A percentile compares a stretch with the other conserved stretches of the same genome.
Evolutionary conservation across 106 monocot genomes (phyloP).

Genomic region (Dendrobium catenatum): DNA sequence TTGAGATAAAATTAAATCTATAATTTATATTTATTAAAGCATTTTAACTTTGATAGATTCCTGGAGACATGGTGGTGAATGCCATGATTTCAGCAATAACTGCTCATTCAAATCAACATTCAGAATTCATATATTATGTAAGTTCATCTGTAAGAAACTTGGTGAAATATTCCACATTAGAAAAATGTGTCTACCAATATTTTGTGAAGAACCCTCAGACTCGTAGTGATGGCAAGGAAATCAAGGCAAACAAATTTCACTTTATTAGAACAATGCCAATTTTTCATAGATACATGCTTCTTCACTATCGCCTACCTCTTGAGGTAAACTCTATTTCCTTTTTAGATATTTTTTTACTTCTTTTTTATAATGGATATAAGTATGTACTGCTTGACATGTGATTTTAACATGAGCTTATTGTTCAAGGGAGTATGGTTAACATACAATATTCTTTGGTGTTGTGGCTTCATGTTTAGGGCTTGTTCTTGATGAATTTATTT

Average conservation of each 20-base stretch:
- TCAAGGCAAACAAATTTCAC: conserved; percentile 4
- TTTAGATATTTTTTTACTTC: not conserved
- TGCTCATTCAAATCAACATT: conserved; percentile 22
- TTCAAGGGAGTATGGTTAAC: not conserved
- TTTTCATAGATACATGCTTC: conserved; percentile 37
- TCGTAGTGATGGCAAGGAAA: conserved; percentile 29
- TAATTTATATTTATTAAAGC: no score
- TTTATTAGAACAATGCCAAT: conserved; percentile 16
- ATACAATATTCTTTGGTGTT: not conserved
- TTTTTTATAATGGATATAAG: not conserved
- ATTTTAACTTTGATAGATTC: conserved; percentile 27
- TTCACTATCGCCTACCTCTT: conserved; percentile 42
- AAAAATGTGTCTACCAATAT: conserved; percentile 18
- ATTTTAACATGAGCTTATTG: no score
- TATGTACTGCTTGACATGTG: no score
- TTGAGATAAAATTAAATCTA: no score
- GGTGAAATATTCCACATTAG: conserved; percentile 14
- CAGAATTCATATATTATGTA: conserved; percentile 30
- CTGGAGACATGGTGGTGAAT: conserved; percentile 64
- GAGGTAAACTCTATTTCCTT: conserved; percentile 17
- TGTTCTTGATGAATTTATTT: conserved; percentile 32
- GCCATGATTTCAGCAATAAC: conserved; percentile 53
- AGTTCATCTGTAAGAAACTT: conserved; percentile 42
- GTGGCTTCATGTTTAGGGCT: conserved; percentile 18
- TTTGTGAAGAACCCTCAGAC: conserved; percentile 30